These are phyloP conservation scores for Cudoniella acicularis DNA, from an alignment of 495 filamentous ascomycete genomes.

Conservation along the genomic window DNA sequence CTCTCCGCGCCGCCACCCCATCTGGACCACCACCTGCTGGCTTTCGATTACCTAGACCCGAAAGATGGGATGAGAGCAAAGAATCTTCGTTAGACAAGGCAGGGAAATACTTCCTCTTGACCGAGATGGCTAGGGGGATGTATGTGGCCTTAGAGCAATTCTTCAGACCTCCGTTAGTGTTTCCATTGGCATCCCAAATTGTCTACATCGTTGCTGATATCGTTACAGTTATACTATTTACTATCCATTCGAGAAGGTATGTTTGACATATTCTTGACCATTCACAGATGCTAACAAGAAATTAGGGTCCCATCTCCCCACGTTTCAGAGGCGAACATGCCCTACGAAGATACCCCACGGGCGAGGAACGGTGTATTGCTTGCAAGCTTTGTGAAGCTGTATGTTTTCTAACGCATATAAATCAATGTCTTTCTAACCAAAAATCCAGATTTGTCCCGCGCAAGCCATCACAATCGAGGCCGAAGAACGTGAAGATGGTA, in stretches of 20 bases:
- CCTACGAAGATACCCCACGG: constrained; percentile 89
- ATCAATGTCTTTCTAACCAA: neutral
- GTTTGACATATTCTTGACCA: constrained; percentile 2
- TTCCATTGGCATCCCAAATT: constrained; percentile 15
- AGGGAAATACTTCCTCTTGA: constrained; percentile 89
- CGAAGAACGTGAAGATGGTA: constrained; percentile 94
- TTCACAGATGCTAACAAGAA: constrained; percentile 11
- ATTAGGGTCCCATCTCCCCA: constrained; percentile 85
- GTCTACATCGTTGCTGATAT: constrained; percentile 4
- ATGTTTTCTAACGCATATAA: constrained; percentile 26
- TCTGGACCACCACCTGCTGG: constrained; percentile 69
- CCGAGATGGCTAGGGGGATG: constrained; percentile 96
- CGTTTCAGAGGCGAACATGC: constrained; percentile 98
- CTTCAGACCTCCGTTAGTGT: constrained; percentile 91
- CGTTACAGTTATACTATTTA: constrained; percentile 86
- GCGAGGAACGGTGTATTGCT: constrained; percentile 97
- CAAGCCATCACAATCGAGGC: constrained; percentile 98
- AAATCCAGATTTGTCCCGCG: constrained; percentile 75
- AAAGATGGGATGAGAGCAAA: constrained; percentile 65
- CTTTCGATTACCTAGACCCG: constrained; percentile 67
- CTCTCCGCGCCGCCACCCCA: constrained; percentile 71
- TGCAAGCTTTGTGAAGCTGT: constrained; percentile 98
- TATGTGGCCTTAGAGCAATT: constrained; percentile 97
- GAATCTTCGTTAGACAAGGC: constrained; percentile 75
- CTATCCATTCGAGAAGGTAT: constrained; percentile 94